Evolutionary conservation across 495 filamentous ascomycete genomes (phyloP).

Genomic region (Xylaria cubensis): DNA sequence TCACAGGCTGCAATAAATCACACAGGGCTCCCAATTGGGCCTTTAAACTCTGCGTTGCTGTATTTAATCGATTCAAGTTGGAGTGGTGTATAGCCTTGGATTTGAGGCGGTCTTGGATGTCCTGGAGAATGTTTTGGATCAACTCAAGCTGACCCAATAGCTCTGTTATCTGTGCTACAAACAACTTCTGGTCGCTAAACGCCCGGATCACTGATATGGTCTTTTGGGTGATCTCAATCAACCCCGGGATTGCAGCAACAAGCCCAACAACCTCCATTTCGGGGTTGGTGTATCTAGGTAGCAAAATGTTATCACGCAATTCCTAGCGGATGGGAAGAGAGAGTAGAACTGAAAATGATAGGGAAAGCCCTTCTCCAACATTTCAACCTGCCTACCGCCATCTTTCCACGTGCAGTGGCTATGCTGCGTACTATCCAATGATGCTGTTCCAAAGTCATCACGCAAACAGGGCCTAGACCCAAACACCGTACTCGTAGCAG

Average conservation of each 20-base stretch:
- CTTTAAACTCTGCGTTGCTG: conserved; percentile 4
- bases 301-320: background rate
- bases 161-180: conserved; percentile 14
- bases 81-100: conserved; percentile 1
- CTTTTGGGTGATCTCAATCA: conserved; percentile 17
- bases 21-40: background rate
- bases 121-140: background rate
- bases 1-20: conserved; percentile 6
- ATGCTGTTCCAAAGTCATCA: background rate
- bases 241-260: conserved; percentile 24
- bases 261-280: conserved; percentile 26
- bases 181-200: conserved; percentile 20
- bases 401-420: background rate
- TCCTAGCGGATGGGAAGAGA: background rate
- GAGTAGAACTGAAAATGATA: background rate
- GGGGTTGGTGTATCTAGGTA: background rate
- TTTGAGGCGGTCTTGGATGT: conserved; percentile 12
- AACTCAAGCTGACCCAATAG: conserved; percentile 12
- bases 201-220: conserved; percentile 5
- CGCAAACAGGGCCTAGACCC: background rate
- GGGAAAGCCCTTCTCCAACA: background rate
- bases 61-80: conserved; percentile 12
- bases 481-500: background rate
- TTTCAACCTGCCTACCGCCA: background rate
- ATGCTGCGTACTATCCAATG: conserved; percentile 6